Evolutionary conservation across 352 stramenopile genomes (phyloP).

Genomic region (Globisporangium paroecandrum): DNA sequence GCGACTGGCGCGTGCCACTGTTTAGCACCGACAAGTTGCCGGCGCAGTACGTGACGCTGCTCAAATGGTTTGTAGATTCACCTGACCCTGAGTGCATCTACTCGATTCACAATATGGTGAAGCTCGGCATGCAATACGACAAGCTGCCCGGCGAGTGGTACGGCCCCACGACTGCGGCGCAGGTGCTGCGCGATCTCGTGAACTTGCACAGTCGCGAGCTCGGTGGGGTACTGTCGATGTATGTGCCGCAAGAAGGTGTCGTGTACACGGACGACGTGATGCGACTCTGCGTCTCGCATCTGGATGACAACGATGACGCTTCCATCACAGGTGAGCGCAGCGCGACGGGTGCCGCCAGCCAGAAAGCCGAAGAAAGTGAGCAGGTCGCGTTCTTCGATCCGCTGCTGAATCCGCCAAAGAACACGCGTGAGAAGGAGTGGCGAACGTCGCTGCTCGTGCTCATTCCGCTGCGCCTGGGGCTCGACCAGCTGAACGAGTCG

Average conservation of each 20-base stretch:
- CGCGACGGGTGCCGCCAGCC: neutral
- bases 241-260: conserved; percentile 81
- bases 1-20: conserved; percentile 39
- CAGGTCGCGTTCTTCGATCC: conserved; percentile 74
- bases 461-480: conserved; percentile 89
- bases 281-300: conserved; percentile 65
- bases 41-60: conserved; percentile 45
- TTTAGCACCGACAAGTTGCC: conserved; percentile 40
- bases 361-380: neutral
- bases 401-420: conserved; percentile 66
- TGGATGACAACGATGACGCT: conserved; percentile 25
- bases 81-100: conserved; percentile 69
- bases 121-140: conserved; percentile 88
- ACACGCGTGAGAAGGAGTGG: conserved; percentile 60
- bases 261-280: conserved; percentile 79
- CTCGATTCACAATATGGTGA: conserved; percentile 91
- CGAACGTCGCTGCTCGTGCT: conserved; percentile 88
- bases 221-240: conserved; percentile 53
- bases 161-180: conserved; percentile 85
- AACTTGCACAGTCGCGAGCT: conserved; percentile 60
- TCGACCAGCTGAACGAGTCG: conserved; percentile 81
- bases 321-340: neutral
- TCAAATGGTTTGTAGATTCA: conserved; percentile 86
- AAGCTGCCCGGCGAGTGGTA: conserved; percentile 93
- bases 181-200: conserved; percentile 86